Percentiles rank a stretch among this genome's conserved stretches.
phyloP scores from a whole-genome alignment of 441 rosid genomes.

The Euphorbia schlechtendalii region DNA sequence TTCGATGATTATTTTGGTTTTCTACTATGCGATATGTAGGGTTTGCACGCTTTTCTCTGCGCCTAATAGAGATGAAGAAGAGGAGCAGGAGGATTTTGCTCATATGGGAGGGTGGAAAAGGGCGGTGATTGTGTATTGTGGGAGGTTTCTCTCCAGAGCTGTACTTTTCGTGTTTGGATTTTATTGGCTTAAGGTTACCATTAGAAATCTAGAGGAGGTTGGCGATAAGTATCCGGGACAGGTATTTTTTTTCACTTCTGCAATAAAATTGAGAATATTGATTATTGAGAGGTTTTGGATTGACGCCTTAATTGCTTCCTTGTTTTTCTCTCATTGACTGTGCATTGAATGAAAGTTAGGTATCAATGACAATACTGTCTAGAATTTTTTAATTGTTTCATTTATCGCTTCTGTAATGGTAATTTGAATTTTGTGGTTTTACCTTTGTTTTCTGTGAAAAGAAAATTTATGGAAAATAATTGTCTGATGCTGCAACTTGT shows the following conservation, averaged over 20 bases:
- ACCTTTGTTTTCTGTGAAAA: background rate
- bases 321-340: background rate
- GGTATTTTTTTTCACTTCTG: slow-evolving; percentile 32
- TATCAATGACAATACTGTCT: background rate
- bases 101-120: slow-evolving; percentile 95
- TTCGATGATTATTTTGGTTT: slow-evolving; percentile 41
- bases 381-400: background rate
- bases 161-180: slow-evolving; percentile 79
- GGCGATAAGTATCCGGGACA: slow-evolving; percentile 24
- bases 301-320: background rate
- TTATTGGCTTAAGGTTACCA: slow-evolving; percentile 70
- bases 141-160: slow-evolving; percentile 59
- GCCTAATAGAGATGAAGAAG: slow-evolving; percentile 60
- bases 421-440: background rate
- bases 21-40: slow-evolving; percentile 72
- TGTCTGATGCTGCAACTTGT: background rate
- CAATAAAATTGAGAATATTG: no score
- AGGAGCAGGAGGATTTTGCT: slow-evolving; percentile 88
- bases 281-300: background rate
- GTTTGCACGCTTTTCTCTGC: slow-evolving; percentile 63
- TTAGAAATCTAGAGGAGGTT: slow-evolving; percentile 23
- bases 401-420: background rate
- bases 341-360: background rate
- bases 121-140: slow-evolving; percentile 50
- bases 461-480: background rate